Evolutionary conservation across 2,329 filamentous ascomycete species (phyloP).

Genomic region (Trichophyton simii): DNA sequence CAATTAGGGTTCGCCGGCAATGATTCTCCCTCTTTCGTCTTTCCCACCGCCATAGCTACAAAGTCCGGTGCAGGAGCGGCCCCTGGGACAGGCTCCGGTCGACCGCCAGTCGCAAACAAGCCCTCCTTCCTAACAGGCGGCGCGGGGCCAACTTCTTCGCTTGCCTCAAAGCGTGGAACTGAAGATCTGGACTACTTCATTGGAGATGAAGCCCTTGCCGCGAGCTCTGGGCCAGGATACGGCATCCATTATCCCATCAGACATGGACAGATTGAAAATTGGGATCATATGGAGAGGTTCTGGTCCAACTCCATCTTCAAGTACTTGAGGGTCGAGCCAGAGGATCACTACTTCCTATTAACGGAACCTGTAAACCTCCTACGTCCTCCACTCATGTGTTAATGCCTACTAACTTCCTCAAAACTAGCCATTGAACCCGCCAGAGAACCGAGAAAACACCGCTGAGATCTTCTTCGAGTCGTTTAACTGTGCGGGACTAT

Average conservation of each 20-base stretch:
- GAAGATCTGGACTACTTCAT: slow-evolving; percentile 99
- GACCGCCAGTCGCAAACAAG: slow-evolving; percentile 85
- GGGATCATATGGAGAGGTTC: slow-evolving; percentile 99
- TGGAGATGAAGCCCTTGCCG: slow-evolving; percentile 84
- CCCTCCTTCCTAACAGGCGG: slow-evolving; percentile 89
- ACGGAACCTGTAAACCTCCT: slow-evolving; percentile 70
- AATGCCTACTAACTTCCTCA: background rate
- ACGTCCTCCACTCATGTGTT: background rate
- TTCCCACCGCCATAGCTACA: slow-evolving; percentile 95
- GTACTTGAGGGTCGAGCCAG: slow-evolving; percentile 91
- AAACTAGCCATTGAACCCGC: slow-evolving; percentile 81
- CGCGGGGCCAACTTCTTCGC: slow-evolving; percentile 66
- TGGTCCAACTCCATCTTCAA: slow-evolving; percentile 99
- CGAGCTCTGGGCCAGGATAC: slow-evolving; percentile 77
- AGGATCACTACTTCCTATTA: slow-evolving; percentile 96
- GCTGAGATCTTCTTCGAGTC: slow-evolving; percentile 99
- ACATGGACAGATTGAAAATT: slow-evolving; percentile 97
- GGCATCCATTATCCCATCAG: slow-evolving; percentile 95
- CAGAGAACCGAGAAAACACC: slow-evolving; percentile 97
- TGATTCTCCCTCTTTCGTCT: slow-evolving; percentile 97
- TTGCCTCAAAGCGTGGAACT: slow-evolving; percentile 85
- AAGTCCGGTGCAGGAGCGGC: slow-evolving; percentile 62
- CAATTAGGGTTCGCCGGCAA: slow-evolving; percentile 86
- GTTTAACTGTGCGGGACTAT: slow-evolving; percentile 97
- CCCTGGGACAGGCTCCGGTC: slow-evolving; percentile 66